Conservation (phyloP, 768 basidiomycete species). For the Pleurotus eryngii region DNA sequence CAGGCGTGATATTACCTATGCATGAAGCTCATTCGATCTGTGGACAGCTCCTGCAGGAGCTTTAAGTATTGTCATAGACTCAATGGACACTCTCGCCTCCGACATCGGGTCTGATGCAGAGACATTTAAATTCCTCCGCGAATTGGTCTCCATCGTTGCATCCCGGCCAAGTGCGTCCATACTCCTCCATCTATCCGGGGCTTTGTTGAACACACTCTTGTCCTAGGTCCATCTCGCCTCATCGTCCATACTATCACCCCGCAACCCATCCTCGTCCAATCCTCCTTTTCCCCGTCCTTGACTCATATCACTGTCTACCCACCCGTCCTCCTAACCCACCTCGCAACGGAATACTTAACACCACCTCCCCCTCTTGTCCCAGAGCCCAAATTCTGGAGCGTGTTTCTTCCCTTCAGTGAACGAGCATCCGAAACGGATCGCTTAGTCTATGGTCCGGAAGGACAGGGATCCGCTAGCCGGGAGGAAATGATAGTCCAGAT, state of each 20-base stretch:
- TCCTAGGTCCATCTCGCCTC: constrained; percentile 51
- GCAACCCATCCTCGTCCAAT: constrained; percentile 54
- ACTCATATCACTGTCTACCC: constrained; percentile 69
- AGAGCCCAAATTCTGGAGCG: constrained; percentile 74
- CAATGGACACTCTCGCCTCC: constrained; percentile 59
- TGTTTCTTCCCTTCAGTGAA: constrained; percentile 70
- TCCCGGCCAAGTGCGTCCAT: constrained; percentile 45
- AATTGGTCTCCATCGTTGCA: constrained; percentile 41
- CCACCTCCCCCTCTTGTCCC: constrained; percentile 63
- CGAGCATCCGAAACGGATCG: constrained; percentile 55
- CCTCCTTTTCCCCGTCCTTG: constrained; percentile 62
- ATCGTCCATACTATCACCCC: constrained; percentile 53
- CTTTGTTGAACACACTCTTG: constrained; percentile 1
- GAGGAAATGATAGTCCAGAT: constrained; percentile 62
- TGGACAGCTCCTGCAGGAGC: constrained; percentile 39
- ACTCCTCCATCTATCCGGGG: background rate
- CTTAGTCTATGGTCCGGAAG: constrained; percentile 55
- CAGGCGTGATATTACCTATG: background rate
- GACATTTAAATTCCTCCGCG: constrained; percentile 49
- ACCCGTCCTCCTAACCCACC: constrained; percentile 59
- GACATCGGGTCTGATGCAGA: constrained; percentile 55
- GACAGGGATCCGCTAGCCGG: constrained; percentile 43
- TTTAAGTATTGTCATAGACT: constrained; percentile 69
- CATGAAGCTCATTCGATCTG: constrained; percentile 9
- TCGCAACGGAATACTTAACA: constrained; percentile 69